Conservation (phyloP, 2,329 filamentous ascomycete species). For the Xylaria polymorpha region DNA sequence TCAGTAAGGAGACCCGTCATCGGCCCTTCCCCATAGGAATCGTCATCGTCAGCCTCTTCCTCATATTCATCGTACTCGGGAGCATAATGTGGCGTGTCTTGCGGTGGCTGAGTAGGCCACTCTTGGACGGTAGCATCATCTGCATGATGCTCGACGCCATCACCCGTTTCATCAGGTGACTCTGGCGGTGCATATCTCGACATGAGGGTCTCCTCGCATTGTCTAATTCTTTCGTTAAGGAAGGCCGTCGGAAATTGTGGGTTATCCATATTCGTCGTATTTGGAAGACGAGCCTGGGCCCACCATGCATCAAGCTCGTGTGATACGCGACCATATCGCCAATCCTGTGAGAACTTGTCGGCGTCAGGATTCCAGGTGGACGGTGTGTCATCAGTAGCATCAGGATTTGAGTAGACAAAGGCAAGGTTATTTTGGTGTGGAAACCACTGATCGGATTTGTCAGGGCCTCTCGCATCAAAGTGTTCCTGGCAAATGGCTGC, state of each 20-base stretch:
- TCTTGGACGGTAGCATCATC: slow-evolving; percentile 47
- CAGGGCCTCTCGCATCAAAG: slow-evolving; percentile 60
- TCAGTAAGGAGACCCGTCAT: slow-evolving; percentile 89
- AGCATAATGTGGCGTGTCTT: slow-evolving; percentile 55
- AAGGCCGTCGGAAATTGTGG: slow-evolving; percentile 71
- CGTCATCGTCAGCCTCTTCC: slow-evolving; percentile 70
- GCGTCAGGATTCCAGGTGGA: slow-evolving; percentile 65
- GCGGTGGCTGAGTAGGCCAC: slow-evolving; percentile 54
- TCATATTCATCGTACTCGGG: slow-evolving; percentile 65
- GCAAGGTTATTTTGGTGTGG: slow-evolving; percentile 63
- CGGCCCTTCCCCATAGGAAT: slow-evolving; percentile 82
- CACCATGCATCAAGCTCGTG: slow-evolving; percentile 75
- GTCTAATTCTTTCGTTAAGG: slow-evolving; percentile 66
- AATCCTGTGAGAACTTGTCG: slow-evolving; percentile 70
- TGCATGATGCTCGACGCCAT: slow-evolving; percentile 54
- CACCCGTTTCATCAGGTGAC: slow-evolving; percentile 50
- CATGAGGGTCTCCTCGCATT: slow-evolving; percentile 69
- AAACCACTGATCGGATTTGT: slow-evolving; percentile 61
- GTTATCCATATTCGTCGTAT: slow-evolving; percentile 68
- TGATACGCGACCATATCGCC: slow-evolving; percentile 69
- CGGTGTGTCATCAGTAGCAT: slow-evolving; percentile 57
- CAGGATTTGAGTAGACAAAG: slow-evolving; percentile 65
- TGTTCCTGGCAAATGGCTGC: slow-evolving; percentile 66
- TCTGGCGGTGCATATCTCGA: slow-evolving; percentile 63
- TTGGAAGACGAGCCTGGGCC: slow-evolving; percentile 69